Evolutionary conservation across 345 rosid genomes (phyloP), one percentile per base, ranked within the genome.

Genomic region (Lepidium aucheri): DNA sequence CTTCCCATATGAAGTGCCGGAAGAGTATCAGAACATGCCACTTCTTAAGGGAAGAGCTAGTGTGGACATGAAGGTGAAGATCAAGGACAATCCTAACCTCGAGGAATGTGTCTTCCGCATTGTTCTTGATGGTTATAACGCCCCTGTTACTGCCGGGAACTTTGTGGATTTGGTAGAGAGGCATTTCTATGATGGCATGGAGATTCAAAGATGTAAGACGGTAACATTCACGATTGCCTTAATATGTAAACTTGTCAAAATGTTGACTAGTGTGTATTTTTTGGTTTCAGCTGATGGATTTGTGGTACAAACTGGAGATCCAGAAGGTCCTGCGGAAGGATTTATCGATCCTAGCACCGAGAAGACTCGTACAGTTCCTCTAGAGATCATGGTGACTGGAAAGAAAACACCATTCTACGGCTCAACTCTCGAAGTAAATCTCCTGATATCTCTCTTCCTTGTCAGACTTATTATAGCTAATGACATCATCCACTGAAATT

Each of bases 301-400:
- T 75, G 99, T 94, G 63, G 96, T 94, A 43, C 99, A 94, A 78
- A 94, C 97, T 8, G 97, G 97, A 45, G 99, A 94, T 85, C 99
- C 99, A n/a, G 92, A 82, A 47, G 99, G 99, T 58, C 99, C 97
- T 28, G 92, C 97, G 0, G 97, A 88, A 60, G 95, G 97, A 56
- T 94, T 94, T 70, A 86, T 88, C 46, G 99, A 90, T 76, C 97
- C 99, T 35, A 88, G 96, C 76, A 90, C 99, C 0, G 97, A 84
- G 82, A 90, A 94, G 79, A 75, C 78, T 33, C 80, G 97, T 49
- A 86, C 92, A 7, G 64, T 90, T 60, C 97, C 99, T 18, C 79
- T 94, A 30, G 99, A 94, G 78, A 82, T 94, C 59, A 94, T 82
- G 95, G 95, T 80, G 49, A 57, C 70, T 2, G 95, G 97, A 56